Evolutionary conservation across 306 rosid genomes (phyloP), one percentile per base, ranked within the genome.

Genomic region (Acacia crassicarpa): DNA sequence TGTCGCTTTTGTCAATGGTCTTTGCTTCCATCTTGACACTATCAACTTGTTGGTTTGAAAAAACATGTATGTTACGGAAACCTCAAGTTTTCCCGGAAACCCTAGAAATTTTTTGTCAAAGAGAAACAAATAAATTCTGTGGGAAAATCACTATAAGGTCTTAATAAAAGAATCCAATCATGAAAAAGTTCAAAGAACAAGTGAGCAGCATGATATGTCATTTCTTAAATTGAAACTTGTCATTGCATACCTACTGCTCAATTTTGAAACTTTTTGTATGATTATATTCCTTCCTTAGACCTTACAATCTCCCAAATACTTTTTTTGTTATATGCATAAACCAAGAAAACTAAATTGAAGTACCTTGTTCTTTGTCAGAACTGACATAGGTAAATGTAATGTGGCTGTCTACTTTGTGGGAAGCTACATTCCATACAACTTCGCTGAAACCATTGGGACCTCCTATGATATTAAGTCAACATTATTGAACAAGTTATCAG

Each of bases 301-400:
- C 12, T 43, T 11, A 10, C 46, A 43, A 43, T 43, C 46, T 43
- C 3, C 46, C 12, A 43, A 43, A 10, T 10, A 9, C 46, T 43
- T 43, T 45, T 45, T 45, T 45, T 11, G 15, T 44, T 44, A 10
- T 11, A 44, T 44, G 13, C 12, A 43, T 43, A 48, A 15, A 5
- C 56, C 56, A 16, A 49, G 56, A 16, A 49, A 16, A 49, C 8
- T 15, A 54, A 19, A 54, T 9, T 54, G 9, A n/a, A 5, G 1
- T 72, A 92, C 97, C 97, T 87, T 93, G 56, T 70, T 93, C n/a
- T n/a, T n/a, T n/a, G n/a, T n/a, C n/a, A n/a, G n/a, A n/a, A 72
- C 93, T 91, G 76, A 56, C 12, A 69, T 91, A 88, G 72, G 79
- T 76, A 71, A 93, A 90, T 61, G 89, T 88, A 33, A 91, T 83